Evolutionary conservation across 305 asterid species (phyloP).

Genomic region (Striga hermonthica): DNA sequence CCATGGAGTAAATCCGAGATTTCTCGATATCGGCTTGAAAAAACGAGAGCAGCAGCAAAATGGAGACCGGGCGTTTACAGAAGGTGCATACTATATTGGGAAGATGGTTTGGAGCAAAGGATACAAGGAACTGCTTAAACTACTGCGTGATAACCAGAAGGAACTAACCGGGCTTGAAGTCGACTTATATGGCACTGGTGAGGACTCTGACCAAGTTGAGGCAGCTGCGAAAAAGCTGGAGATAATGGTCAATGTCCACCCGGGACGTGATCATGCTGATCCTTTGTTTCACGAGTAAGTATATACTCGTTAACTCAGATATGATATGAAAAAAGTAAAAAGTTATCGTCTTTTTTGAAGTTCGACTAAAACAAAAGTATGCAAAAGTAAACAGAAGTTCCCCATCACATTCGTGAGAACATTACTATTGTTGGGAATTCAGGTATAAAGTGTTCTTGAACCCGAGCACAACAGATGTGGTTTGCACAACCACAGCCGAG

Average conservation of each 20-base stretch:
- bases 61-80: constrained; percentile 56
- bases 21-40: constrained; percentile 79
- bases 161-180: constrained; percentile 72
- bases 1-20: constrained; percentile 94
- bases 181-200: constrained; percentile 94
- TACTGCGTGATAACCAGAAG: constrained; percentile 67
- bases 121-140: constrained; percentile 81
- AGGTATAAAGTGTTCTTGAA: constrained; percentile 89
- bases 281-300: constrained; percentile 90
- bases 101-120: constrained; percentile 99
- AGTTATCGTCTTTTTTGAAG: no score
- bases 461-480: constrained; percentile 97
- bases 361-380: no score
- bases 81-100: constrained; percentile 91
- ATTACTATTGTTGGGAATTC: constrained; percentile 15
- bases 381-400: no score
- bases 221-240: constrained; percentile 68
- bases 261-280: constrained; percentile 95
- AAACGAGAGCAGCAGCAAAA: constrained; percentile 60
- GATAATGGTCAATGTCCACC: constrained; percentile 67
- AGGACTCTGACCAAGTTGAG: constrained; percentile 75
- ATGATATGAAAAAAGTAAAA: no score
- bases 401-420: no score
- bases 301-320: background rate
- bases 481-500: constrained; percentile 95